Percentiles rank a stretch among this genome's conserved stretches.
phyloP scores from a whole-genome alignment of 768 basidiomycete genomes.

The Xanthoconium purpureum region DNA sequence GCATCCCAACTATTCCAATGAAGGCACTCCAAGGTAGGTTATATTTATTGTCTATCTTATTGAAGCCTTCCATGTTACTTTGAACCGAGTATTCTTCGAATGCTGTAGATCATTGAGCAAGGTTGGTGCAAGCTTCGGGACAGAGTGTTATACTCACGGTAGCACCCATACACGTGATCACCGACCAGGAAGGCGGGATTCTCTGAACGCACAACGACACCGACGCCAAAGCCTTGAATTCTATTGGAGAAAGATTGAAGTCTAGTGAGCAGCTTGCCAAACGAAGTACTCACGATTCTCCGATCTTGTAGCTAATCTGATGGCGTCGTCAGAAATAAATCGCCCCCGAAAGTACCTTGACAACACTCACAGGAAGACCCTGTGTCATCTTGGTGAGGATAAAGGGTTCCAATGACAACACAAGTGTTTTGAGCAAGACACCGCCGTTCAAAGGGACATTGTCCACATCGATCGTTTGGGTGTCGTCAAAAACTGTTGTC shows the following conservation, averaged over 20 bases:
- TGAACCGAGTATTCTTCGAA: slow-evolving; percentile 18
- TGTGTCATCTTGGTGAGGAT: slow-evolving; percentile 38
- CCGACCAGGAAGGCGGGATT: slow-evolving; percentile 9
- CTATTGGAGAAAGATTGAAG: background rate
- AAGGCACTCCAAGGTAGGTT: slow-evolving; percentile 30
- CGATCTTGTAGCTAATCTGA: background rate
- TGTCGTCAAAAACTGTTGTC: slow-evolving; percentile 44
- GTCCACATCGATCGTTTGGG: slow-evolving; percentile 48
- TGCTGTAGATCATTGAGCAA: slow-evolving; percentile 27
- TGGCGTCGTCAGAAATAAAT: no score
- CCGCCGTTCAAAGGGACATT: slow-evolving; percentile 44
- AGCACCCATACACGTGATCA: slow-evolving; percentile 21
- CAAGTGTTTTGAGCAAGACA: slow-evolving; percentile 49
- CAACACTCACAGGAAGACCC: slow-evolving; percentile 31
- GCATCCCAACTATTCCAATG: slow-evolving; percentile 30
- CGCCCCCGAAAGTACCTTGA: no score
- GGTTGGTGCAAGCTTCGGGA: background rate
- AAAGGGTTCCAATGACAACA: slow-evolving; percentile 47
- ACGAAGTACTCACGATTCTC: slow-evolving; percentile 1
- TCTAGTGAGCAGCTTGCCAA: background rate
- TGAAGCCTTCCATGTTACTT: background rate
- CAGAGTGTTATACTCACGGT: slow-evolving; percentile 18
- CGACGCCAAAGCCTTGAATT: slow-evolving; percentile 37
- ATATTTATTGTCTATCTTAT: slow-evolving; percentile 24
- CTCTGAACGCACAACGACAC: slow-evolving; percentile 23